Evolutionary conservation across 768 basidiomycete species (phyloP).

Genomic region (Panellus pusillus): DNA sequence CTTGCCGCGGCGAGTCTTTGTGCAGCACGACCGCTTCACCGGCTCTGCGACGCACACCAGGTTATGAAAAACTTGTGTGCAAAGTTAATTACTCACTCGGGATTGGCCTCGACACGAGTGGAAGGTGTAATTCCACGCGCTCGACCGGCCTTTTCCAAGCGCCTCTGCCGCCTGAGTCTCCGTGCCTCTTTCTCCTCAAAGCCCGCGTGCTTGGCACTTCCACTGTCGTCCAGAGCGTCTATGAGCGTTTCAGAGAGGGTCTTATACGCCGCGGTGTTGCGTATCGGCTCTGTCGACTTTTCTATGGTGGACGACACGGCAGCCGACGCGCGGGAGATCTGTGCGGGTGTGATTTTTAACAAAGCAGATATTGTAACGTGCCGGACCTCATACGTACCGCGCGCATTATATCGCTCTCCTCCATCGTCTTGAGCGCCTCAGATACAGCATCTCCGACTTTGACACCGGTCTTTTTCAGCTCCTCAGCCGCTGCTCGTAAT

Average conservation of each 20-base stretch:
- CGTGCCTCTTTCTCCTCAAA: conserved; percentile 95
- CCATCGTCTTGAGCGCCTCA: conserved; percentile 89
- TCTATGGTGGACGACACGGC: conserved; percentile 85
- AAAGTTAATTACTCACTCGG: conserved; percentile 59
- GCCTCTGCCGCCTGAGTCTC: conserved; percentile 71
- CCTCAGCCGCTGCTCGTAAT: conserved; percentile 89
- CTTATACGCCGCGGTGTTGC: conserved; percentile 95
- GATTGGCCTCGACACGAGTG: conserved; percentile 64
- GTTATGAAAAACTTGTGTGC: background rate
- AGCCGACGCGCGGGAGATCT: conserved; percentile 86
- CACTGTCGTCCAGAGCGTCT: conserved; percentile 93
- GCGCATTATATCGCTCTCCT: conserved; percentile 91
- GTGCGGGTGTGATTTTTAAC: background rate
- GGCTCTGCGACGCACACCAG: conserved; percentile 51
- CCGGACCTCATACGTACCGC: conserved; percentile 50
- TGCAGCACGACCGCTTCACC: conserved; percentile 84
- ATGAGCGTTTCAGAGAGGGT: conserved; percentile 82
- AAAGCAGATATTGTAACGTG: background rate
- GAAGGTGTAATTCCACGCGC: conserved; percentile 54
- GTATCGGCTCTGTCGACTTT: conserved; percentile 92
- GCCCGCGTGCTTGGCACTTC: conserved; percentile 90
- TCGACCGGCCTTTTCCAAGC: conserved; percentile 85
- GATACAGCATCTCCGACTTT: conserved; percentile 93
- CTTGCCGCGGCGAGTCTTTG: conserved; percentile 75
- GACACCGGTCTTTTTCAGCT: conserved; percentile 84